Base-by-base conservation (phyloP, 345 rosid species). In the Limnanthes douglasii region DNA sequence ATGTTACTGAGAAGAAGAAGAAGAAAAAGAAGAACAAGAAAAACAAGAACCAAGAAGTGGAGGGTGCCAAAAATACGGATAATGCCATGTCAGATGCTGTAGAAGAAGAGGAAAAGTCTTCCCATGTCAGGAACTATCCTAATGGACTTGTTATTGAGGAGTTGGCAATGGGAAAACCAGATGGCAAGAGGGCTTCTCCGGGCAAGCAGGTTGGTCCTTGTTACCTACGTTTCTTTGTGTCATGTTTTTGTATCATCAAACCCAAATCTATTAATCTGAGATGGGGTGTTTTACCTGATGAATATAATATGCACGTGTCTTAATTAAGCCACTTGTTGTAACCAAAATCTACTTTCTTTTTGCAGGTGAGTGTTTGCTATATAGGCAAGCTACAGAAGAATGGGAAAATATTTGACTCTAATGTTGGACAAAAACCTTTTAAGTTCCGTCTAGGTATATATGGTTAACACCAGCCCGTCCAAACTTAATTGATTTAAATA, bases 361-460 rank as follows among this genome's bases (percentile, higher is more conserved):
- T 59, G 53, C 90, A 92, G 96, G 93, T 92, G 38, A 46, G 61
- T 22, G 90, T 92, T 32, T 66, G 37, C 35, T 92, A 92, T 39
- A 73, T 62, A 20, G 99, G 96, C 55, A 92, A 75, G 71, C 99
- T 92, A 39, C 59, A 72, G 72, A 72, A 84, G 77, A 78, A 67
- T 28, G 96, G 90, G 8, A 69, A 78, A 54, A 62, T 78, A 20
- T 92, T 85, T 30, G 93, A 92, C 64, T 81, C 96, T 22, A 85
- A 78, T 26, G 72, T 70, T 16, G 93, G 85, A 44, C 54, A 63
- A 39, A 60, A 76, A 13, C 94, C 98, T 8, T 92, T 78, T 28
- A 71, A 69, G 37, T 92, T 92, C 64, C 88, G 90, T 27, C 72
- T 85, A 64, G 96, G 98, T 45, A 16, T 18, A 41, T 23, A 17